A percentile compares a stretch with the other conserved stretches of the same genome.
phyloP scores from a whole-genome alignment of 2,329 filamentous ascomycete genomes.

The Trichoderma cornu-damae region DNA sequence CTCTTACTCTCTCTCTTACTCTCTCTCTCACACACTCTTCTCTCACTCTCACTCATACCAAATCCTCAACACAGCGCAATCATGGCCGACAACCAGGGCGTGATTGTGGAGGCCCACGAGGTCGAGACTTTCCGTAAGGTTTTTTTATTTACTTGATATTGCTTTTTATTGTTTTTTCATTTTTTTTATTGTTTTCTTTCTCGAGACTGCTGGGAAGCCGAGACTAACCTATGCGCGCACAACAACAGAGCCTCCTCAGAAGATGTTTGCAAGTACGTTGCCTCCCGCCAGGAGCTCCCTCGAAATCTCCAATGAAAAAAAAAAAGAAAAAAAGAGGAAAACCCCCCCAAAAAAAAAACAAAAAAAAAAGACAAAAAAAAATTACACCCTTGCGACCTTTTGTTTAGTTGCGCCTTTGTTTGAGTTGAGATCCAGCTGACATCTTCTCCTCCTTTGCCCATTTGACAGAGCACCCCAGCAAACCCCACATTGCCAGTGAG shows the following conservation, averaged over 20 bases:
- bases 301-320: slow-evolving; percentile 3
- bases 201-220: too few relatives aligned
- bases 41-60: background rate
- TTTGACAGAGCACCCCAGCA: slow-evolving; percentile 59
- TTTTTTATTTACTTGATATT: background rate
- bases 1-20: too few relatives aligned
- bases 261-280: slow-evolving; percentile 62
- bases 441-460: slow-evolving; percentile 18
- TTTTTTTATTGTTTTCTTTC: background rate
- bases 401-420: slow-evolving; percentile 5
- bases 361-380: background rate
- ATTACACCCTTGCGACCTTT: background rate
- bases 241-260: slow-evolving; percentile 55
- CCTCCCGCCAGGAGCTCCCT: slow-evolving; percentile 5
- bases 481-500: slow-evolving; percentile 62
- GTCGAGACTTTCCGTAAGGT: slow-evolving; percentile 67
- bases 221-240: background rate
- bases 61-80: slow-evolving; percentile 16
- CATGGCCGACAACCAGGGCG: slow-evolving; percentile 46
- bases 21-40: background rate
- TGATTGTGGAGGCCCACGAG: slow-evolving; percentile 69
- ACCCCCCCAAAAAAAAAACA: background rate
- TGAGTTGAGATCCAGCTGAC: slow-evolving; percentile 12
- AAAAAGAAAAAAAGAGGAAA: background rate
- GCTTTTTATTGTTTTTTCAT: background rate